These are phyloP conservation scores for Barnettozyma pratensis DNA, from an alignment of 805 yeast species.

Conservation along the genomic window DNA sequence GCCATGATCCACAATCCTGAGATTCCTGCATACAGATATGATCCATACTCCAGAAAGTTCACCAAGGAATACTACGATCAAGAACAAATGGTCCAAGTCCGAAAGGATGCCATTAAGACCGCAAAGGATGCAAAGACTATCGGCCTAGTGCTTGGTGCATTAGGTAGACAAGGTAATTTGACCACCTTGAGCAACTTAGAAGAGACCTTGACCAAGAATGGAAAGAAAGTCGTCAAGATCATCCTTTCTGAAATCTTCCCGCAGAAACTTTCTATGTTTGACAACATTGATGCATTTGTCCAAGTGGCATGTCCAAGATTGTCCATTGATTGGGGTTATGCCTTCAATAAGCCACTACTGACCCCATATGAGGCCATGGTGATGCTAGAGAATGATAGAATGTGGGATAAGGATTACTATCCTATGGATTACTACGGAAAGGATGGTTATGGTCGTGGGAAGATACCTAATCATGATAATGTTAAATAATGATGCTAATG, in stretches of 20 bases:
- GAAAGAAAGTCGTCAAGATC: slow-evolving; percentile 71
- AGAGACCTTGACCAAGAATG: slow-evolving; percentile 42
- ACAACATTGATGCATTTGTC: slow-evolving; percentile 89
- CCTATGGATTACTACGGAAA: slow-evolving; percentile 95
- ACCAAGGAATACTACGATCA: slow-evolving; percentile 88
- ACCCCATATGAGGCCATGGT: slow-evolving; percentile 98
- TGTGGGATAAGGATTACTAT: slow-evolving; percentile 61
- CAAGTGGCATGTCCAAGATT: slow-evolving; percentile 97
- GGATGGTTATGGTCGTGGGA: slow-evolving; percentile 91
- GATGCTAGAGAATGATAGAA: slow-evolving; percentile 64
- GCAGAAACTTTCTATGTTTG: slow-evolving; percentile 83
- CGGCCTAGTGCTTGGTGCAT: slow-evolving; percentile 85
- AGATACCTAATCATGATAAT: slow-evolving; percentile 46
- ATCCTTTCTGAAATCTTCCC: slow-evolving; percentile 93
- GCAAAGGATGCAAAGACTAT: slow-evolving; percentile 60
- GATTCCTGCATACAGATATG: slow-evolving; percentile 88
- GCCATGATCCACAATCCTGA: slow-evolving; percentile 97
- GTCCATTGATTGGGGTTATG: slow-evolving; percentile 98
- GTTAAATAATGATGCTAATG: slow-evolving; percentile 2
- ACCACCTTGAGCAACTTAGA: slow-evolving; percentile 69
- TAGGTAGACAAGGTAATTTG: slow-evolving; percentile 93
- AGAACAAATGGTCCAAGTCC: slow-evolving; percentile 66
- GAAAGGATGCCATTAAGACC: slow-evolving; percentile 65
- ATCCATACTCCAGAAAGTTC: slow-evolving; percentile 89
- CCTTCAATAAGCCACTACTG: slow-evolving; percentile 82